Evolutionary conservation across 495 filamentous ascomycete species (phyloP).

Genomic region (Penicillium cosmopolitanum): DNA sequence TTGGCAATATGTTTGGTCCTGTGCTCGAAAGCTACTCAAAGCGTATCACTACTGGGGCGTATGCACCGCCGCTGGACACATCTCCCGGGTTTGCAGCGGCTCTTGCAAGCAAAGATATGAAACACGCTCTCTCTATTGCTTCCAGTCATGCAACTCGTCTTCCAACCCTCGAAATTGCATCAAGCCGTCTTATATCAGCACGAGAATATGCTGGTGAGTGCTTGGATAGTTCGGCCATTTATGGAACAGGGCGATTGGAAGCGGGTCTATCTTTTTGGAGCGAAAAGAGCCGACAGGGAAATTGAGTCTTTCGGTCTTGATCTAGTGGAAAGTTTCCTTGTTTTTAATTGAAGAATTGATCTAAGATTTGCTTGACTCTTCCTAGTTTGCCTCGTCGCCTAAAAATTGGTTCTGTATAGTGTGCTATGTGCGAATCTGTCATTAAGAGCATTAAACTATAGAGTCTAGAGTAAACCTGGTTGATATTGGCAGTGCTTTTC

Average conservation of each 20-base stretch:
- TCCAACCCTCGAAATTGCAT: constrained; percentile 16
- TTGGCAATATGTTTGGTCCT: constrained; percentile 37
- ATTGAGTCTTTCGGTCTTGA: not conserved
- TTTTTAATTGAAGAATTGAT: too few relatives aligned
- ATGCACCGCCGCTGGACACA: constrained; percentile 21
- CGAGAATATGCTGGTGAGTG: constrained; percentile 19
- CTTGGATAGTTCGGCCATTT: constrained; percentile 19
- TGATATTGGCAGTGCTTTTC: too few relatives aligned
- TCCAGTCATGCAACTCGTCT: constrained; percentile 13
- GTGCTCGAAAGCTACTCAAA: constrained; percentile 31
- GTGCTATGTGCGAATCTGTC: too few relatives aligned
- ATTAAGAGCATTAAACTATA: too few relatives aligned
- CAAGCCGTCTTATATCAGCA: constrained; percentile 8
- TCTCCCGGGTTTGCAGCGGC: constrained; percentile 22
- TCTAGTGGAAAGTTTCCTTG: too few relatives aligned
- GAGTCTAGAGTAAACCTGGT: too few relatives aligned
- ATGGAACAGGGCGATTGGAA: constrained; percentile 16
- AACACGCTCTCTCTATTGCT: constrained; percentile 18
- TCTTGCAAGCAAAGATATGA: constrained; percentile 24
- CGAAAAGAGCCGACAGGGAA: constrained; percentile 13
- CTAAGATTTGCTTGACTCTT: too few relatives aligned
- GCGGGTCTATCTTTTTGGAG: constrained; percentile 16
- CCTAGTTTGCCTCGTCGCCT: too few relatives aligned
- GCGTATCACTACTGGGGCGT: constrained; percentile 21
- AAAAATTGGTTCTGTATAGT: too few relatives aligned